These are phyloP conservation scores for Solioccasus polychromus DNA, from an alignment of 768 basidiomycete genomes.

Conservation along the genomic window DNA sequence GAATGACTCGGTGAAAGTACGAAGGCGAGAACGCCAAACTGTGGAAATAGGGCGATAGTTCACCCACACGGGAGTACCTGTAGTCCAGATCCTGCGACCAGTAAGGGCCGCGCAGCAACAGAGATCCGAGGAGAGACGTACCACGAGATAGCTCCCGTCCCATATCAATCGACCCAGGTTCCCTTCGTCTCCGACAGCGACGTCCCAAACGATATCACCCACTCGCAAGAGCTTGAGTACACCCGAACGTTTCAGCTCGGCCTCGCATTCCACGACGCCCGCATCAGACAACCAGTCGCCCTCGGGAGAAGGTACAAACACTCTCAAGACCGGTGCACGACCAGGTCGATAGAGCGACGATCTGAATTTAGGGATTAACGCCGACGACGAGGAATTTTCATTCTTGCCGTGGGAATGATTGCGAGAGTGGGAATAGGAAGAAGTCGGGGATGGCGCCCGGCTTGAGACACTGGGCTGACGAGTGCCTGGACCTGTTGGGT, in stretches of 20 bases:
- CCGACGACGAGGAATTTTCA: conserved; percentile 20
- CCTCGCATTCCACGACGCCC: conserved; percentile 79
- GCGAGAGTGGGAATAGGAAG: conserved; percentile 35
- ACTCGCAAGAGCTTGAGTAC: conserved; percentile 59
- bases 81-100: conserved; percentile 75
- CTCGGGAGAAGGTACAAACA: conserved; percentile 84
- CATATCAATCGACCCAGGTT: conserved; percentile 81
- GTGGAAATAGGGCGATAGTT: conserved; percentile 77
- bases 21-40: conserved; percentile 82
- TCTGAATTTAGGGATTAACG: conserved; percentile 43
- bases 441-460: conserved; percentile 64
- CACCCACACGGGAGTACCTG: conserved; percentile 70
- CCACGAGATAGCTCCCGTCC: conserved; percentile 88
- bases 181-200: conserved; percentile 81
- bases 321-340: conserved; percentile 73
- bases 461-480: conserved; percentile 48
- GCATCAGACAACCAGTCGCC: conserved; percentile 85
- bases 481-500: conserved; percentile 15
- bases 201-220: conserved; percentile 86
- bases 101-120: neutral
- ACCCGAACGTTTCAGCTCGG: conserved; percentile 56
- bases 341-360: conserved; percentile 70
- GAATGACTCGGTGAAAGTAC: conserved; percentile 84
- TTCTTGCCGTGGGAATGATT: conserved; percentile 39
- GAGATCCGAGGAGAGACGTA: conserved; percentile 38